Base-by-base conservation (phyloP, 1,284 basidiomycete species). In the Xerocomus minutiporus region DNA sequence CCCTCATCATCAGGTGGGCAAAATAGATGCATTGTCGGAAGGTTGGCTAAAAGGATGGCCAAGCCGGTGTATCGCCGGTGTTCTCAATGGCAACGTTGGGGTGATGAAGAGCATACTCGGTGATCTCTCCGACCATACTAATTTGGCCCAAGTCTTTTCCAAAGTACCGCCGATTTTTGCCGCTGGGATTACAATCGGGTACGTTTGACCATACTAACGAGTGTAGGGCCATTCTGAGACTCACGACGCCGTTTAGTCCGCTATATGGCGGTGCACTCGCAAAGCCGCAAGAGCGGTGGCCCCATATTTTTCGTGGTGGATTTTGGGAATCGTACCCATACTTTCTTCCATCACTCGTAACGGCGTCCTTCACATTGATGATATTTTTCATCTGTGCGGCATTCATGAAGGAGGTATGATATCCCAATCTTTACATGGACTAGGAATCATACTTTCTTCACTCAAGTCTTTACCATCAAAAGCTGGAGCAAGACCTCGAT, bases 61-160 rank as follows among this genome's bases (percentile, higher is more conserved):
- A 45, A 45, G 43, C 3, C 31, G 43, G 12, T 45, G 43, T 20
- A 45, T 45, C 7, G 43, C 43, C 11, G 43, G 43, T 32, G 29
- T 45, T n/a, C 43, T 45, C 29, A 45, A 45, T 45, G 43, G 43
- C 4, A 45, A 45, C 7, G 29, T 32, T 17, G 43, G 43, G 11
- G 43, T 45, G 43, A 45, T 45, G 43, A 45, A 45, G 12, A 45
- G 43, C 17, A 29, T 45, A 32, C 29, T 45, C 29, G 43, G 43
- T 23, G 43, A 45, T 45, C 29, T 45, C 17, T 32, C 43, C 12
- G 43, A 45, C 17, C 43, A 31, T 20, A 13, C 29, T 1, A 32
- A 45, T 23, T 23, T 45, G 43, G 43, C 43, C 29, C n/a, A 15
- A 20, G 43, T 45, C 43, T 45, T 45, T 32, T 31, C 43, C 17